phyloP scores from a whole-genome alignment of 2,329 filamentous ascomycete species.

The Trichoderma polysporum region DNA sequence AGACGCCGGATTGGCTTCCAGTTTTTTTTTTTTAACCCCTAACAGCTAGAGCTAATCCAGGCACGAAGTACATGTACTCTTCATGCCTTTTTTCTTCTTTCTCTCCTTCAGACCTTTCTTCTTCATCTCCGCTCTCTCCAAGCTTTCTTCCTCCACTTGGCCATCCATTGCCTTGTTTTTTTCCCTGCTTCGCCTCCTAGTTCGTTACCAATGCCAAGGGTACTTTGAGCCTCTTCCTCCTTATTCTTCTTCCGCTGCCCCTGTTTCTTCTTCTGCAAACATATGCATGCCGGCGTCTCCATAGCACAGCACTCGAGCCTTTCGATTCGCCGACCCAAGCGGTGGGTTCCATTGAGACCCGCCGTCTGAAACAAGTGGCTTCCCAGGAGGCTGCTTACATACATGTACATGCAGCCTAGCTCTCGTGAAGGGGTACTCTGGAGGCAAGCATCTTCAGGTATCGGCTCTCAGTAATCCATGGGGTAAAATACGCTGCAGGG shows the following conservation, averaged over 20 bases:
- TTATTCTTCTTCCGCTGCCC: not conserved
- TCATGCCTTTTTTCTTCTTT: not conserved
- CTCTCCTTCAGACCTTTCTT: not conserved
- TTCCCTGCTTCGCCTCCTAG: not conserved
- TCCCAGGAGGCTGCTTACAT: slow-evolving; percentile 16
- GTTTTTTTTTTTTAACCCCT: not conserved
- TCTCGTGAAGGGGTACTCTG: not conserved
- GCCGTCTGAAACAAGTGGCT: slow-evolving; percentile 14
- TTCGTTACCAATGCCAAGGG: no score
- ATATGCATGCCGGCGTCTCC: slow-evolving; percentile 18
- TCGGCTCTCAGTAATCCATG: not conserved
- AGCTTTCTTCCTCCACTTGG: not conserved
- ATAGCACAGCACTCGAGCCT: not conserved
- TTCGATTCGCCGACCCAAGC: not conserved
- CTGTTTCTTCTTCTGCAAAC: slow-evolving; percentile 16
- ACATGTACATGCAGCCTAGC: not conserved
- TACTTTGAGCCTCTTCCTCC: not conserved
- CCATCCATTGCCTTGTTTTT: no score
- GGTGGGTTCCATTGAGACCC: slow-evolving; percentile 11
- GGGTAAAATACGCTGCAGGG: slow-evolving; percentile 1
- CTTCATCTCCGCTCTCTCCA: not conserved
- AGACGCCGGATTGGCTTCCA: not conserved
- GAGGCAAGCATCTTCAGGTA: not conserved
- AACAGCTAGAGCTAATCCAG: not conserved
- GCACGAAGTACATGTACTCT: not conserved